Percentiles rank a stretch among this genome's conserved stretches.
Evolutionary conservation across 2,329 filamentous ascomycete genomes (phyloP).

Genomic region (Calonectria henricotiae): DNA sequence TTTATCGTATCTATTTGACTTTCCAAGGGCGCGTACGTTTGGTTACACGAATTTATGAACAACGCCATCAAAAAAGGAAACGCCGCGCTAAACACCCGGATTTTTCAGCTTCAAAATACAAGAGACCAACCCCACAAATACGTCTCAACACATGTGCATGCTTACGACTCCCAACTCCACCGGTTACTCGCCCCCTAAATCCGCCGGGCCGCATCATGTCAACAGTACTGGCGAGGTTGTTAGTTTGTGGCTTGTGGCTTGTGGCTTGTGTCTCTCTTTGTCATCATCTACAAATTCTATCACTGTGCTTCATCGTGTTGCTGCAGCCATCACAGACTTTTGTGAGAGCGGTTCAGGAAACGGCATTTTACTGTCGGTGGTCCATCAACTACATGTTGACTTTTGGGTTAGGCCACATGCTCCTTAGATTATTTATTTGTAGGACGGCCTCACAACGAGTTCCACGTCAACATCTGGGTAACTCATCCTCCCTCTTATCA

Average conservation of each 20-base stretch:
- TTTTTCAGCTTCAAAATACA: constrained; percentile 1
- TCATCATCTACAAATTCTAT: not conserved
- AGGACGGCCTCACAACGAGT: not conserved
- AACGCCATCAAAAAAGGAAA: not conserved
- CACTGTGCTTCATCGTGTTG: not conserved
- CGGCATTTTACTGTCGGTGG: not conserved
- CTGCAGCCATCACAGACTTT: not conserved
- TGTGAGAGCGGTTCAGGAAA: not conserved
- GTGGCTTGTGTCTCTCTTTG: not conserved
- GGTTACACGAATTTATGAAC: not conserved
- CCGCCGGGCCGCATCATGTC: constrained; percentile 6
- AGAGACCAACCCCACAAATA: constrained; percentile 1
- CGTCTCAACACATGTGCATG: not conserved
- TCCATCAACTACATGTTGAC: not conserved
- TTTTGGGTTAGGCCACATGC: not conserved
- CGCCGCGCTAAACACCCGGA: not conserved
- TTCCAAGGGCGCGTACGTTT: not conserved
- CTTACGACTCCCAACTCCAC: constrained; percentile 29
- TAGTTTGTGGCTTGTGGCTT: no score
- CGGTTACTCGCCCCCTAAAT: not conserved
- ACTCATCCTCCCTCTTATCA: not conserved
- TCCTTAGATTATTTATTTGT: not conserved
- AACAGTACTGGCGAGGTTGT: not conserved
- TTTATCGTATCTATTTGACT: constrained; percentile 20
- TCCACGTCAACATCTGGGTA: not conserved